Base-by-base conservation (phyloP, 768 basidiomycete genomes). In the Dentipellis fragilis region DNA sequence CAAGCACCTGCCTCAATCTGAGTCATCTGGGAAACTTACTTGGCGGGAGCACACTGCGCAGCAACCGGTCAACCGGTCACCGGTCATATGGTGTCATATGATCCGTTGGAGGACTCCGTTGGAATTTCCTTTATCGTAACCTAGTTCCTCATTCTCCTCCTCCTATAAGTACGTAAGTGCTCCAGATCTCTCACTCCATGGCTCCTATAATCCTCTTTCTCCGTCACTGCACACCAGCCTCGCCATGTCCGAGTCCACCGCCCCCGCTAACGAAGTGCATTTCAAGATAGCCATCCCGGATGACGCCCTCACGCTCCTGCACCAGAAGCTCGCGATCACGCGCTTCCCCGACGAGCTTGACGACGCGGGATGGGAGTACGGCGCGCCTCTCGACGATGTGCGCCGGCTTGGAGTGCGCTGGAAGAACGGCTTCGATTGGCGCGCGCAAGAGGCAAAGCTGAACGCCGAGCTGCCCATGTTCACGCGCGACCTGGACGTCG, bases 311-410 rank as follows among this genome's bases (percentile, higher is more conserved):
- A 62, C 65, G 0, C 21, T 65, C 17, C 69, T 83, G 9, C 65
- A 65, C 10, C 59, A 64, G 45, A 83, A 80, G 59, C 76, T 84
- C 16, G 68, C 68, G 0, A 68, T 79, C 12, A 65, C 74, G 0
- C 67, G 64, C 0, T 71, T 83, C 23, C 83, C 83, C 0, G 78
- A 82, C 61, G 81, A 83, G 57, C 70, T 84, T 2, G 29, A 29
- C 3, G 29, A 29, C 29, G 29, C 29, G 3, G 29, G 29, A 6
- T 29, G 29, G 29, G 29, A 71, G 21, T 83, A 81, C 54, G 81
- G 81, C 2, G 70, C 63, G n/a, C 59, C 57, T 10, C 49, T 65
- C n/a, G 56, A 45, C 8, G 65, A 68, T 51, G 53, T 68, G 11
- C 21, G 57, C 21, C 58, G 66, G 2, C 60, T 68, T 16, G 60